Conservation (phyloP, 768 basidiomycete genomes). For the Porphyrellus cyaneotinctus region DNA sequence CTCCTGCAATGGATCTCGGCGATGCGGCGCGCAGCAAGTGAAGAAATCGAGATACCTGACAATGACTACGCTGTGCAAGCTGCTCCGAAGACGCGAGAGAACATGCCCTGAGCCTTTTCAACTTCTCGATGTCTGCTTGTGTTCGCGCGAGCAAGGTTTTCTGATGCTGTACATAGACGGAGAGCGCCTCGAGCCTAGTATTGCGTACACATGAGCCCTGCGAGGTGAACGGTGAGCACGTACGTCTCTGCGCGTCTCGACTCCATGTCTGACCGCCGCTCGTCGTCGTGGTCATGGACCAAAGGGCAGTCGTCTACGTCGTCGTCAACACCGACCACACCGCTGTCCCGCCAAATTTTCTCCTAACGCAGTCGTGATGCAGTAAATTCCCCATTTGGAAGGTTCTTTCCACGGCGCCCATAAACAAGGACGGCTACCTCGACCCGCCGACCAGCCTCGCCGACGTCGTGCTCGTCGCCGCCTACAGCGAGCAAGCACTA, state of each 20-base stretch:
- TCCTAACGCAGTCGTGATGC: constrained; percentile 14
- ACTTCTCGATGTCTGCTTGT: constrained; percentile 56
- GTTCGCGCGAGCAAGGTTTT: constrained; percentile 54
- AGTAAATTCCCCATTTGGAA: constrained; percentile 14
- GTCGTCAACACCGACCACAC: constrained; percentile 12
- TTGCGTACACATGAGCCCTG: background rate
- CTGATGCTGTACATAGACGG: constrained; percentile 61
- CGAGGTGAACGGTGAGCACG: constrained; percentile 1
- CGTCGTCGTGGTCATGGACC: constrained; percentile 34
- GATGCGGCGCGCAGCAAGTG: constrained; percentile 12
- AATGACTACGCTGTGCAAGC: constrained; percentile 30
- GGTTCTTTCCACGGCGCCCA: constrained; percentile 17
- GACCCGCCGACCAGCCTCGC: background rate
- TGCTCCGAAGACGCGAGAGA: constrained; percentile 34
- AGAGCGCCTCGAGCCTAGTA: constrained; percentile 52
- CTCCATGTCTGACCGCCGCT: constrained; percentile 25
- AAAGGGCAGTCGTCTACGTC: constrained; percentile 7
- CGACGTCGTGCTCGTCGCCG: constrained; percentile 24
- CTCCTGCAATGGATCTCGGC: constrained; percentile 16
- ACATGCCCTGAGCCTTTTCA: constrained; percentile 44
- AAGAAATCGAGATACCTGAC: constrained; percentile 31
- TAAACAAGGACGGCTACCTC: constrained; percentile 16
- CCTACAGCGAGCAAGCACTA: constrained; percentile 26
- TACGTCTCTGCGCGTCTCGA: constrained; percentile 35
- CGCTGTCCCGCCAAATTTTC: constrained; percentile 22